These are phyloP conservation scores for Perilla frutescens DNA, from an alignment of 257 asterid species.

Conservation along the genomic window DNA sequence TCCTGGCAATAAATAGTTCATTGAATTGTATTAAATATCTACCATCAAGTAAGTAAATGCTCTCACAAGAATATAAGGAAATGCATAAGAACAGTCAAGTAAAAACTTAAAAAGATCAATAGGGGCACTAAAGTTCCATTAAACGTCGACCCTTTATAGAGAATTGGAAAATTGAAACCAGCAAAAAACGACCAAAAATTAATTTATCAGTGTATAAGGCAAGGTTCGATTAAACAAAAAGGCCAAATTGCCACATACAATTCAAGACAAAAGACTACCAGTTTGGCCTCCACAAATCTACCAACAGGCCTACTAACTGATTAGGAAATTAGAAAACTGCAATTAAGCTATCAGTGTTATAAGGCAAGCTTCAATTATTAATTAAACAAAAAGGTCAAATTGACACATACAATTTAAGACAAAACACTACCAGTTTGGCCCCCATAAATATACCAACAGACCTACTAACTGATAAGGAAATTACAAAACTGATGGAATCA, in stretches of 20 bases:
- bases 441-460: slow-evolving; percentile 14
- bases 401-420: background rate
- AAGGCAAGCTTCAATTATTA: background rate
- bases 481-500: background rate
- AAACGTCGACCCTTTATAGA: slow-evolving; percentile 11
- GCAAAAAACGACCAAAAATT: background rate
- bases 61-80: slow-evolving; percentile 7
- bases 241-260: no score
- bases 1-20: slow-evolving; percentile 4
- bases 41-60: slow-evolving; percentile 12
- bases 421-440: background rate
- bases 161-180: background rate
- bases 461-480: slow-evolving; percentile 13
- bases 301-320: no score
- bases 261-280: no score
- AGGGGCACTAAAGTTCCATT: slow-evolving; percentile 14
- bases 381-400: slow-evolving; percentile 9
- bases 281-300: no score
- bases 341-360: background rate
- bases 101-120: slow-evolving; percentile 14
- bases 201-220: background rate
- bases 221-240: background rate
- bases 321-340: background rate
- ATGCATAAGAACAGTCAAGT: slow-evolving; percentile 10
- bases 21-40: background rate